Percentiles rank a stretch among this genome's conserved stretches.
phyloP scores from a whole-genome alignment of 1,284 basidiomycete species.

The Puccinia novopanici region DNA sequence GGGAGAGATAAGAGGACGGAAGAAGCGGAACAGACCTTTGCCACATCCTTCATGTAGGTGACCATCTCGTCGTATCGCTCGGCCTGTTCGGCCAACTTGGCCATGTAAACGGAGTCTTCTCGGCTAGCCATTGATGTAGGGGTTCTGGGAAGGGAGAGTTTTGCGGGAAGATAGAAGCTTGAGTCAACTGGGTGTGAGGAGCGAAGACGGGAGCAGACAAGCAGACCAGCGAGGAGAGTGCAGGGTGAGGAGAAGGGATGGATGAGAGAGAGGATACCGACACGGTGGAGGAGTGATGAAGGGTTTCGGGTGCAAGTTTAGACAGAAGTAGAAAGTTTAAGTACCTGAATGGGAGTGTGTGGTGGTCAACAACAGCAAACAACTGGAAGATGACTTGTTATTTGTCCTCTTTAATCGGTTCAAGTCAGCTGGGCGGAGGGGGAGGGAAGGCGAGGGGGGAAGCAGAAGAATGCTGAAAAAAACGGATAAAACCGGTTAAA shows the following conservation, averaged over 20 bases:
- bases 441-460: background rate
- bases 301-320: background rate
- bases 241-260: background rate
- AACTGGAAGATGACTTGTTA: background rate
- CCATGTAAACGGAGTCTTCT: conserved; percentile 97
- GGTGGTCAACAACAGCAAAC: too few species aligned
- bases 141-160: background rate
- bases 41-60: conserved; percentile 97
- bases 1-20: background rate
- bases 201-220: background rate
- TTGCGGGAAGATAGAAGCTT: background rate
- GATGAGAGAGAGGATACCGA: too few species aligned
- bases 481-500: too few species aligned
- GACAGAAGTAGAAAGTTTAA: background rate
- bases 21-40: conserved; percentile 57
- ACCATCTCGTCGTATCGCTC: conserved; percentile 97
- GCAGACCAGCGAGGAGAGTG: too few species aligned
- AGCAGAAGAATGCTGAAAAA: too few species aligned
- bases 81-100: conserved; percentile 76
- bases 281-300: background rate
- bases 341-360: too few species aligned
- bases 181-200: background rate
- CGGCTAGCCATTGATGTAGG: conserved; percentile 62
- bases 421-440: background rate
- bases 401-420: too few species aligned